Evolutionary conservation across 2,329 filamentous ascomycete genomes (phyloP), one percentile per base, ranked within the genome.

Genomic region (Beauveria brongniartii): DNA sequence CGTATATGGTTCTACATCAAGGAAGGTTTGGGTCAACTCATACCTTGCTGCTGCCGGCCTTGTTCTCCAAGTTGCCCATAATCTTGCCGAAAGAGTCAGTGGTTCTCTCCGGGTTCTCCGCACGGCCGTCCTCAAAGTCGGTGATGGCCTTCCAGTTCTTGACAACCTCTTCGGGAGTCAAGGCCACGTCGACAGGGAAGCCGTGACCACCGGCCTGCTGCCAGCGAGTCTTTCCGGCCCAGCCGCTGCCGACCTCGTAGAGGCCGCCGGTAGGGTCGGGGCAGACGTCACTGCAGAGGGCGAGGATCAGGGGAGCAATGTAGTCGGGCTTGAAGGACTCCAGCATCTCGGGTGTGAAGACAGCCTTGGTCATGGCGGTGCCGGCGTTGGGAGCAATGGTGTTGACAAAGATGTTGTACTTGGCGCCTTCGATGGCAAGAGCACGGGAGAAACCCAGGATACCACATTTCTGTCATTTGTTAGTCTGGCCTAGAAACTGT

Each of bases 271-370:
- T 97, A 18, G 86, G 84, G 70, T 89, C 84, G 30, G 94, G 93
- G 58, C 92, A 86, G 77, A 91, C 90, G 78, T 99, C 94, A 73
- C 86, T 91, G 75, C 75, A 81, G 62, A 99, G 89, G 48, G 92
- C 86, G 60, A 93, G 86, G 56, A 99, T 92, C 43, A 97, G 79
- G 63, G 94, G 94, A 58, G 94, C 94, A 74, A 99, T 92, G 77
- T 96, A 97, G 72, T 97, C 93, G 63, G 94, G 94, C 86, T 97
- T 99, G 83, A 99, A 96, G 51, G 94, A 93, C 80, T 97, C 92
- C 20, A 99, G 92, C 79, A 97, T 86, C 80, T 99, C 94, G 77
- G 96, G 92, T 34, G 94, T 94, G 81, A 99, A 84, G 73, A 99
- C 90, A 55, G 90, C 93, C 67, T 87, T 85, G 61, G 94, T 99